Conservation (phyloP, 805 yeast genomes). For the Lachancea meyersii region DNA sequence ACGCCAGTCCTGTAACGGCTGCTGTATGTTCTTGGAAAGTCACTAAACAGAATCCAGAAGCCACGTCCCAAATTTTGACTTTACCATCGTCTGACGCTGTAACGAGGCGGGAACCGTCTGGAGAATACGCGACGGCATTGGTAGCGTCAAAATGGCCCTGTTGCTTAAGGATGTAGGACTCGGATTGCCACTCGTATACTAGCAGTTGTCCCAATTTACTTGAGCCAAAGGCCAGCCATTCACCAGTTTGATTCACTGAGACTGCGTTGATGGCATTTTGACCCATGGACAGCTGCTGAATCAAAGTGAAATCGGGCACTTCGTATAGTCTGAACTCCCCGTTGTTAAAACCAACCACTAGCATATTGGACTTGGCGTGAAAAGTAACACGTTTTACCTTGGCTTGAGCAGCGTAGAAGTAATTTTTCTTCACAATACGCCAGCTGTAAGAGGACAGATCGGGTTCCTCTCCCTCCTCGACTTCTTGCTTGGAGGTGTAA, state of each 20-base stretch:
- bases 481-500: slow-evolving; percentile 52
- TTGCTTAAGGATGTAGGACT: slow-evolving; percentile 88
- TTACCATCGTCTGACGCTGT: slow-evolving; percentile 97
- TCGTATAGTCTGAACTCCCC: slow-evolving; percentile 93
- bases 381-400: slow-evolving; percentile 77
- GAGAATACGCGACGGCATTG: slow-evolving; percentile 79
- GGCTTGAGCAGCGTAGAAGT: slow-evolving; percentile 56
- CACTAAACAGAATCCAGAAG: slow-evolving; percentile 84
- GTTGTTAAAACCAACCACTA: slow-evolving; percentile 82
- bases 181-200: slow-evolving; percentile 99
- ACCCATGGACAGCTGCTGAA: slow-evolving; percentile 89
- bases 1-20: slow-evolving; percentile 79
- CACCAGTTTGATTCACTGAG: slow-evolving; percentile 74
- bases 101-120: slow-evolving; percentile 87
- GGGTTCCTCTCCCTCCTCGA: slow-evolving; percentile 39
- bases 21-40: slow-evolving; percentile 90
- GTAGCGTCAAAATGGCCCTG: slow-evolving; percentile 95
- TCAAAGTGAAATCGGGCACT: slow-evolving; percentile 66
- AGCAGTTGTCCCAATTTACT: slow-evolving; percentile 83
- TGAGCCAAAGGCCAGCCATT: slow-evolving; percentile 96
- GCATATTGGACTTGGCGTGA: slow-evolving; percentile 60
- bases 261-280: slow-evolving; percentile 84
- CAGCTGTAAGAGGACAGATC: slow-evolving; percentile 50
- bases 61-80: slow-evolving; percentile 92
- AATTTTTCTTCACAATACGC: slow-evolving; percentile 77